Conservation (phyloP, 352 stramenopile genomes). For the Phytophthora sp. region DNA sequence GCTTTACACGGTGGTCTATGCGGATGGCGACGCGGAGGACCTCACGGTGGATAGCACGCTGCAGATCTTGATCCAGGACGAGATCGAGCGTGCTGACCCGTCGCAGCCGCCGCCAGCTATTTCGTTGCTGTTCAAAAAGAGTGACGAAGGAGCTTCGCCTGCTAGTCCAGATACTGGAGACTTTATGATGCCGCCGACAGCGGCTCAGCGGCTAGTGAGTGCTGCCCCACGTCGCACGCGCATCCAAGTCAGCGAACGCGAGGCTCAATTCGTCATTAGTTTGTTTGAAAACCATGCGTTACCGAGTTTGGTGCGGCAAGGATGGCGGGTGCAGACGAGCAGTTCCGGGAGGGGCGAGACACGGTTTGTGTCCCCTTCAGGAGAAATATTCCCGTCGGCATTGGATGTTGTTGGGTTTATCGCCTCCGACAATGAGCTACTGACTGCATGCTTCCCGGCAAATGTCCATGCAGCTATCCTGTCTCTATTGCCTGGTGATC, state of each 20-base stretch:
- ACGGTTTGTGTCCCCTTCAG: conserved; percentile 32
- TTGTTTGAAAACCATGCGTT: conserved; percentile 86
- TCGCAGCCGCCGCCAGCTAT: conserved; percentile 45
- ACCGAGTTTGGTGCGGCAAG: conserved; percentile 62
- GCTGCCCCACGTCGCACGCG: conserved; percentile 11
- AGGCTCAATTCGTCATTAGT: conserved; percentile 75
- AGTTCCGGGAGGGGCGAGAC: conserved; percentile 29
- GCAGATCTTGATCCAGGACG: conserved; percentile 86
- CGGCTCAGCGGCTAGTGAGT: background rate
- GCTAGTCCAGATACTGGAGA: conserved; percentile 30
- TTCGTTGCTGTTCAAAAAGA: conserved; percentile 39
- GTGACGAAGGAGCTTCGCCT: conserved; percentile 13
- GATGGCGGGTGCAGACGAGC: conserved; percentile 64
- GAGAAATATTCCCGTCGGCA: conserved; percentile 60
- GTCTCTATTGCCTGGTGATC: conserved; percentile 59
- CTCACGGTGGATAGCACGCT: conserved; percentile 78
- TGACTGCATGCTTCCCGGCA: conserved; percentile 67
- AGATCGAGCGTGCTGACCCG: conserved; percentile 83
- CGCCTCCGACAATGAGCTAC: conserved; percentile 62
- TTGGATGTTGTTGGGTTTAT: conserved; percentile 83
- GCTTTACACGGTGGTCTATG: conserved; percentile 86
- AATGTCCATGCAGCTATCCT: conserved; percentile 80
- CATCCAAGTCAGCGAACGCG: conserved; percentile 72
- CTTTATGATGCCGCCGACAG: conserved; percentile 25
- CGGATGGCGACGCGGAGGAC: conserved; percentile 82